These are phyloP conservation scores for Yamadazyma takamatsuzukensis DNA, from an alignment of 805 yeast species.

Conservation along the genomic window DNA sequence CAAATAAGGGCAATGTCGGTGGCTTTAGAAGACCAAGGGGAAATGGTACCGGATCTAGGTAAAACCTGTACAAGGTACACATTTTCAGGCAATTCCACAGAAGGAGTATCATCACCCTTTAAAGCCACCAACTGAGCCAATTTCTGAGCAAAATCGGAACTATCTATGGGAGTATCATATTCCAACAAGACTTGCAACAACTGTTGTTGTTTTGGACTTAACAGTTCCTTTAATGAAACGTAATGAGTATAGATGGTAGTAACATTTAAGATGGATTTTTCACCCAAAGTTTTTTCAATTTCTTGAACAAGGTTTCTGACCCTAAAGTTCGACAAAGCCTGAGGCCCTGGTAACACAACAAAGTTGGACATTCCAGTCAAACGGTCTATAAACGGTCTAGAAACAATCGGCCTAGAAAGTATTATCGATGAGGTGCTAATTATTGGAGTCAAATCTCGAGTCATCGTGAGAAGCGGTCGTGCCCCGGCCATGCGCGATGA, in stretches of 20 bases:
- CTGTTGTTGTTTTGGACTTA: slow-evolving; percentile 39
- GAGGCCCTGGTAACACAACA: slow-evolving; percentile 74
- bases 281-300: slow-evolving; percentile 65
- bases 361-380: too few species aligned
- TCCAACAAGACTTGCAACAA: slow-evolving; percentile 62
- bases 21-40: slow-evolving; percentile 99
- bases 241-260: slow-evolving; percentile 80
- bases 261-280: slow-evolving; percentile 56
- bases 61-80: slow-evolving; percentile 67
- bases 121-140: slow-evolving; percentile 31
- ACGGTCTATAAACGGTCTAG: too few species aligned
- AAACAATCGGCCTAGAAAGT: too few species aligned
- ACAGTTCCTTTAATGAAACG: slow-evolving; percentile 49
- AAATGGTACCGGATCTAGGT: slow-evolving; percentile 94
- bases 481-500: too few species aligned
- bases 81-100: slow-evolving; percentile 7
- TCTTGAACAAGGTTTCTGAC: slow-evolving; percentile 67
- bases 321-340: slow-evolving; percentile 85
- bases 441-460: too few species aligned
- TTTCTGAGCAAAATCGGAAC: slow-evolving; percentile 40
- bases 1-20: slow-evolving; percentile 89
- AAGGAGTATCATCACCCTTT: slow-evolving; percentile 25
- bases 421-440: too few species aligned
- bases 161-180: slow-evolving; percentile 69
- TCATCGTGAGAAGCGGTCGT: too few species aligned